These are phyloP conservation scores for Niveomyces coronatus DNA, from an alignment of 2,329 filamentous ascomycete species.

Conservation along the genomic window DNA sequence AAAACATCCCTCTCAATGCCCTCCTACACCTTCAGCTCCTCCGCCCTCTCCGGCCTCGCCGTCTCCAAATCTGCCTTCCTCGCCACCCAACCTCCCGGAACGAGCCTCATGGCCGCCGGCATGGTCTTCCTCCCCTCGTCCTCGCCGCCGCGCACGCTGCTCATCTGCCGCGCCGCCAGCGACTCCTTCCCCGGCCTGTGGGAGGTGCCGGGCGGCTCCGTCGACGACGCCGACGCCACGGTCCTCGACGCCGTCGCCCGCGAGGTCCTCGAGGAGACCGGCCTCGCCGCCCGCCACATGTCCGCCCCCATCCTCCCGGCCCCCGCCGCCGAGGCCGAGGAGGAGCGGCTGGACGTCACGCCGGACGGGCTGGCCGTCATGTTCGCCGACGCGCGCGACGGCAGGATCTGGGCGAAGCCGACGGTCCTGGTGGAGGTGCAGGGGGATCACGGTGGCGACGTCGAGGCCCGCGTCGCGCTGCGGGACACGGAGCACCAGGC, in stretches of 20 bases:
- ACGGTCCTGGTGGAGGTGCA: conserved; percentile 20
- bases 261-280: conserved; percentile 38
- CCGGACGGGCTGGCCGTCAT: conserved; percentile 14
- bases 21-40: conserved; percentile 9
- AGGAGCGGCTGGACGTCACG: conserved; percentile 15
- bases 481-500: conserved; percentile 25
- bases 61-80: conserved; percentile 10
- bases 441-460: conserved; percentile 15
- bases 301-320: conserved; percentile 13
- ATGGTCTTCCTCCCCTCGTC: conserved; percentile 12
- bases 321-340: conserved; percentile 4
- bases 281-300: conserved; percentile 22
- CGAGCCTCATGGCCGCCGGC: conserved; percentile 13
- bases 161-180: conserved; percentile 12
- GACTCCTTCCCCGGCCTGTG: conserved; percentile 14
- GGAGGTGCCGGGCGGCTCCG: conserved; percentile 27
- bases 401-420: conserved; percentile 20
- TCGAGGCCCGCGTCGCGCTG: conserved; percentile 17
- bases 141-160: conserved; percentile 1
- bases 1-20: not conserved
- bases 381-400: conserved; percentile 17
- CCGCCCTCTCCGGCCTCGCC: conserved; percentile 10
- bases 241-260: conserved; percentile 28
- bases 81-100: conserved; percentile 11
- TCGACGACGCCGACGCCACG: conserved; percentile 24